Evolutionary conservation across 352 stramenopile species (phyloP), one percentile per base, ranked within the genome.

Genomic region (Thalassiosira mediterranea): DNA sequence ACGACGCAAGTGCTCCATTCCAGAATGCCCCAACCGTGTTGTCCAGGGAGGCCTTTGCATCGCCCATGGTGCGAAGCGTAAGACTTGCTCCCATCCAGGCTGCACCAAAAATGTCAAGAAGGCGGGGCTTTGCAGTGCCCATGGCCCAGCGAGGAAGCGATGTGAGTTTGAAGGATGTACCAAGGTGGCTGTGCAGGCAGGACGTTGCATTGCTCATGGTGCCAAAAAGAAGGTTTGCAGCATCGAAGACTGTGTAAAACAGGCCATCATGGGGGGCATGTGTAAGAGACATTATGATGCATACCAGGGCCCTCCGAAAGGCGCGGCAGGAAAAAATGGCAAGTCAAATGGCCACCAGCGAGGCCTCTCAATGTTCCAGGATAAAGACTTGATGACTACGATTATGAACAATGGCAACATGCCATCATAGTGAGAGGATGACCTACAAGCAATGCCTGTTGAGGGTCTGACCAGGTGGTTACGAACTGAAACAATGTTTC

Each of bases 31-130:
- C 8, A 93, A 93, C 62, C 77, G 84, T 49, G 84, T 91, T 29
- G 87, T 93, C 52, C 53, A 61, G 53, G 53, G 87, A 48, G 87
- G 87, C 42, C 57, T 88, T 0, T 93, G 87, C 52, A 93, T 93
- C 47, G 44, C 75, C 1, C 87, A 93, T 57, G 87, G 87, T 4
- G 87, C 87, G 0, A 90, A 89, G 49, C 77, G 87, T 5, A 91
- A 91, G 48, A 79, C 56, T 19, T 93, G 87, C 69, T 77, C 76
- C 23, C 72, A 90, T 57, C 83, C 84, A 17, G 83, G 78, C 19
- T 93, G 87, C 48, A 83, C 49, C 1, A 93, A 91, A 65, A 87
- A 91, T 70, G 87, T 93, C 2, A 93, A 91, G 29, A 89, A 90
- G 34, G 75, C 74, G 34, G 87, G 87, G 26, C 38, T 90, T 8